Evolutionary conservation across 345 rosid genomes (phyloP).

Genomic region (Eucalyptus guilfoylei): DNA sequence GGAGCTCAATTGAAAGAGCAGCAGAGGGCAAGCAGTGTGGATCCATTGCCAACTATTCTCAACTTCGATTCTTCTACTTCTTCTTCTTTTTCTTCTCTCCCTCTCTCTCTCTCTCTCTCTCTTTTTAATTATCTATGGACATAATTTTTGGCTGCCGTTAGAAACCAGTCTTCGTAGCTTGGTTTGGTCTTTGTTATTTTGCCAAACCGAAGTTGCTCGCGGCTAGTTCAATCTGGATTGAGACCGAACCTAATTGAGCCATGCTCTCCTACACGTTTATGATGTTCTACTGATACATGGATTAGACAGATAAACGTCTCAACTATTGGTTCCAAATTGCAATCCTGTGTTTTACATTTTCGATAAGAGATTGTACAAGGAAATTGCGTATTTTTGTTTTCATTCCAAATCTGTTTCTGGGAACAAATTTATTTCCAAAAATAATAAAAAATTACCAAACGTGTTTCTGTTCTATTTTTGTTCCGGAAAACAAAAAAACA

Average conservation of each 20-base stretch:
- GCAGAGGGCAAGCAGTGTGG: background rate
- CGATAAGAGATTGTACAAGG: background rate
- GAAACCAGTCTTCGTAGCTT: background rate
- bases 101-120: no score
- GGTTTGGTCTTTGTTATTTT: background rate
- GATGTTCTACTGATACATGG: background rate
- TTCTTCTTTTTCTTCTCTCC: no score
- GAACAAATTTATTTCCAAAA: accelerated
- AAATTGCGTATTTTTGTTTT: background rate
- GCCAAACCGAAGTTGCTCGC: background rate
- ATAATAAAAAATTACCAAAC: no score
- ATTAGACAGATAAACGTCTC: background rate
- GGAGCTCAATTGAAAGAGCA: background rate
- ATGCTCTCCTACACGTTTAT: background rate
- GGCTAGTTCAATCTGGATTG: background rate
- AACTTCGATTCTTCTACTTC: background rate
- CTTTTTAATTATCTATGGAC: background rate
- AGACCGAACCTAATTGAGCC: background rate
- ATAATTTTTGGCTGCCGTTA: background rate
- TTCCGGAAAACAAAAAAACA: no score
- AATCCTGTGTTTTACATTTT: background rate
- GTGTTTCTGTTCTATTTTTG: accelerated
- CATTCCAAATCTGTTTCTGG: accelerated
- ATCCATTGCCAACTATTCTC: background rate
- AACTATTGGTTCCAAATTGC: background rate